A percentile compares a stretch with the other conserved stretches of the same genome.
phyloP scores from a whole-genome alignment of 2,329 filamentous ascomycete species.

The Trichoderma sp. region DNA sequence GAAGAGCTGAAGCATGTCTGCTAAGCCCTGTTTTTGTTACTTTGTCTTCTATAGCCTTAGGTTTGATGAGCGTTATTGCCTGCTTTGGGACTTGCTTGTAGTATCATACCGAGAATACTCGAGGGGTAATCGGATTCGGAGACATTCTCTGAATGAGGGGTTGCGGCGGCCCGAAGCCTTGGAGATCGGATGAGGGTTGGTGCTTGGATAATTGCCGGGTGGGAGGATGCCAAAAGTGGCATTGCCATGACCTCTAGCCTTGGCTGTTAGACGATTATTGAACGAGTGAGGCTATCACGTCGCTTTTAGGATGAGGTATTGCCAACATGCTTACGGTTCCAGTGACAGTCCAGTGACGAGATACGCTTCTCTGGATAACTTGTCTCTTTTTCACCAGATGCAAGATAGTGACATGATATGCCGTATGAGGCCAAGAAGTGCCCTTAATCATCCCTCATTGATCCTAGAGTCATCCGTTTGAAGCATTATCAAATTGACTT shows the following conservation, averaged over 20 bases:
- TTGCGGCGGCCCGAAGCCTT: background rate
- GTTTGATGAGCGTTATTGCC: slow-evolving; percentile 13
- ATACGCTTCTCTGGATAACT: too few relatives aligned
- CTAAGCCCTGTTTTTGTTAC: background rate
- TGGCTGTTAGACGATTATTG: background rate
- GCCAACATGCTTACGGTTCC: background rate
- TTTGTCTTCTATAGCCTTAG: too few relatives aligned
- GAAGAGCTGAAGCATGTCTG: background rate
- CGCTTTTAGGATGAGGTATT: background rate
- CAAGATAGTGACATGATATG: too few relatives aligned
- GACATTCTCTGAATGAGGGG: background rate
- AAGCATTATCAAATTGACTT: background rate
- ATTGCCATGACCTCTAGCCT: background rate
- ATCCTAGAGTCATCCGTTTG: background rate
- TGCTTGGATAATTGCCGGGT: background rate
- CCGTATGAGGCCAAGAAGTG: too few relatives aligned
- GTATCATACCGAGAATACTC: background rate
- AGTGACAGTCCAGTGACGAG: too few relatives aligned
- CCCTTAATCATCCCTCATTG: background rate
- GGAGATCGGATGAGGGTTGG: background rate
- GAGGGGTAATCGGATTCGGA: background rate
- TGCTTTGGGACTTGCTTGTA: background rate
- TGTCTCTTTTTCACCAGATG: too few relatives aligned
- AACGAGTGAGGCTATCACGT: background rate
- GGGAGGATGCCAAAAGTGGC: background rate